These are phyloP conservation scores for Closterium sp. DNA, from an alignment of 139 green algal genomes.

Conservation along the genomic window DNA sequence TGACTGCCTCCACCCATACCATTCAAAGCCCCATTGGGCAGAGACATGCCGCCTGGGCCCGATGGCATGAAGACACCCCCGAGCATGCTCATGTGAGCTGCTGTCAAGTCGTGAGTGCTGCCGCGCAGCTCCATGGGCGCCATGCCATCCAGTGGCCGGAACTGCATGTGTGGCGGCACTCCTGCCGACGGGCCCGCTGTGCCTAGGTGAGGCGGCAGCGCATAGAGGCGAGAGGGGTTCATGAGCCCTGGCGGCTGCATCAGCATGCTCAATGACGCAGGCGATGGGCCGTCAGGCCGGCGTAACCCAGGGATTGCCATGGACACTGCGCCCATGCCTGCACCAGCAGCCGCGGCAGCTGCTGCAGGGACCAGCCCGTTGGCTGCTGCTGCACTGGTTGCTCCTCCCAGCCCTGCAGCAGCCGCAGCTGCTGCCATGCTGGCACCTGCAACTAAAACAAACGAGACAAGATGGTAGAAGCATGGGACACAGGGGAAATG, in stretches of 20 bases:
- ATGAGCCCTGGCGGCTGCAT: neutral
- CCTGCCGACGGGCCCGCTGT: neutral
- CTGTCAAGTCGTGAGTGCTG: neutral
- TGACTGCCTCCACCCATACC: neutral
- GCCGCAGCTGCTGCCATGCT: slow-evolving; percentile 6
- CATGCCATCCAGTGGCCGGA: neutral
- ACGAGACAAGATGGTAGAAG: neutral
- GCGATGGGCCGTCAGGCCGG: neutral
- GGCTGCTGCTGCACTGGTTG: slow-evolving; percentile 3
- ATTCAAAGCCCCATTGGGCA: neutral
- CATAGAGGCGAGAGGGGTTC: neutral
- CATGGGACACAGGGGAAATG: neutral
- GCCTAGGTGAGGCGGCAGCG: neutral
- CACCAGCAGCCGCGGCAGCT: neutral
- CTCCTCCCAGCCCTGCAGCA: slow-evolving; percentile 3
- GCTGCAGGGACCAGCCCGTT: neutral
- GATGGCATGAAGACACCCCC: neutral
- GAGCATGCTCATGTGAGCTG: neutral
- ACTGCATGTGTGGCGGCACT: neutral
- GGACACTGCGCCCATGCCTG: neutral
- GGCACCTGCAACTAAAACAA: neutral
- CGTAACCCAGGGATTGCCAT: neutral
- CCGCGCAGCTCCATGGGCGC: neutral
- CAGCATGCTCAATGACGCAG: neutral
- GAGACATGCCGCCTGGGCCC: neutral